phyloP scores from a whole-genome alignment of 2,329 filamentous ascomycete genomes.

The Ophiostoma ulmi region DNA sequence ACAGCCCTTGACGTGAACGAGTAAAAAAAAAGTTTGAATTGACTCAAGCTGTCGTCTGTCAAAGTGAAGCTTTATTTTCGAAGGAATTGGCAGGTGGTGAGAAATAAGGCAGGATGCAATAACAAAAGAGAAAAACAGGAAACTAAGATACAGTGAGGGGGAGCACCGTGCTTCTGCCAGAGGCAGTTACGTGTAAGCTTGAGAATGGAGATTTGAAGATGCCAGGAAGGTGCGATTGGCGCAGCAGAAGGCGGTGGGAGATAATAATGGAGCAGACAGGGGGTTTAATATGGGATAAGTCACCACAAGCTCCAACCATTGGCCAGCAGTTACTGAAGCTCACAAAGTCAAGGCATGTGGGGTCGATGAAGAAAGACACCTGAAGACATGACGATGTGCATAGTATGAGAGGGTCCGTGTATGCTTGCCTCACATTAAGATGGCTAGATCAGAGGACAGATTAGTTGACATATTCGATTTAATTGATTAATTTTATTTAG shows the following conservation, averaged over 20 bases:
- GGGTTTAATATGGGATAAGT: slow-evolving; percentile 4
- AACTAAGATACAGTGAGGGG: not conserved
- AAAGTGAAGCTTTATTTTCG: not conserved
- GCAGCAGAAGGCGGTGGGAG: slow-evolving; percentile 17
- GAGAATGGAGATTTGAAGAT: slow-evolving; percentile 2
- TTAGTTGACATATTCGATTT: too few relatives aligned
- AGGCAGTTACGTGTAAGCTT: slow-evolving; percentile 10
- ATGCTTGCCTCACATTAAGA: not conserved
- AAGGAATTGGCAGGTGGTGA: not conserved
- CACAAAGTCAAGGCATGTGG: not conserved
- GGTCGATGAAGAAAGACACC: not conserved
- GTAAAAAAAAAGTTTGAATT: too few relatives aligned
- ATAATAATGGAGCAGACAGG: not conserved
- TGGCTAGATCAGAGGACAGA: too few relatives aligned
- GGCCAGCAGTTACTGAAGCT: slow-evolving; percentile 13
- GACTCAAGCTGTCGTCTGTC: not conserved
- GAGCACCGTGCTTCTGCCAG: not conserved
- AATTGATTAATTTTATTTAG: too few relatives aligned
- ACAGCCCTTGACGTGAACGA: not conserved
- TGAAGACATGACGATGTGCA: not conserved
- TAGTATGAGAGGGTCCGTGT: not conserved
- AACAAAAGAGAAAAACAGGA: not conserved
- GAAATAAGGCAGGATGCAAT: not conserved
- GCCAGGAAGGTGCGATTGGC: slow-evolving; percentile 19
- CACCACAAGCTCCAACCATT: slow-evolving; percentile 23